Percentiles rank a stretch among this genome's conserved stretches.
Conservation (phyloP, 768 basidiomycete genomes). For the Hemileccinum rubropunctum region DNA sequence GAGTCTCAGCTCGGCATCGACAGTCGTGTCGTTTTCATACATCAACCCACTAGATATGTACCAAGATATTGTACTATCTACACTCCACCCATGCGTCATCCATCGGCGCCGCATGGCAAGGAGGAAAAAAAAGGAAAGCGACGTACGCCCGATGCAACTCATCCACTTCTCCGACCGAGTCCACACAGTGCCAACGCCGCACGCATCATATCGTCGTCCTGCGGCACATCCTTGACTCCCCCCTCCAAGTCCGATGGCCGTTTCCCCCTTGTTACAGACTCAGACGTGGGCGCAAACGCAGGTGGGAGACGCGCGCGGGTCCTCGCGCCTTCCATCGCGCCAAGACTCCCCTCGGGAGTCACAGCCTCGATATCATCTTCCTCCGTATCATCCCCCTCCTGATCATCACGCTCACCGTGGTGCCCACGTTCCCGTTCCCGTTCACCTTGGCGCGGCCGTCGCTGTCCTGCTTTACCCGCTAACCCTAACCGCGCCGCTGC, state of each 20-base stretch:
- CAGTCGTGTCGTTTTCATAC: neutral
- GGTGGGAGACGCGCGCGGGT: slow-evolving; percentile 4
- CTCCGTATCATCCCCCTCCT: slow-evolving; percentile 51
- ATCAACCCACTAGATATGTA: slow-evolving; percentile 6
- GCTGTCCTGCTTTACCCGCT: slow-evolving; percentile 41
- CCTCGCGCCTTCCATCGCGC: slow-evolving; percentile 36
- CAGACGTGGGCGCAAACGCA: neutral
- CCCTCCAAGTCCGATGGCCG: neutral
- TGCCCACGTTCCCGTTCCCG: neutral
- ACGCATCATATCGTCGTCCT: slow-evolving; percentile 68
- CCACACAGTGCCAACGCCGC: slow-evolving; percentile 69
- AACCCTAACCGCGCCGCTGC: slow-evolving; percentile 48
- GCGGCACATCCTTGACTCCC: slow-evolving; percentile 20
- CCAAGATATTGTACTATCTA: slow-evolving; percentile 12
- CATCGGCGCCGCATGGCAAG: neutral
- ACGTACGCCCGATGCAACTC: neutral
- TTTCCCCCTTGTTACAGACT: neutral
- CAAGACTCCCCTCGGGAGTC: slow-evolving; percentile 56
- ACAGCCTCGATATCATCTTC: slow-evolving; percentile 64
- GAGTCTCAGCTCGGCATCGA: too few species aligned
- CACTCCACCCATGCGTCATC: neutral
- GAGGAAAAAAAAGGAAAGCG: neutral
- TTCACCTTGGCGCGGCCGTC: slow-evolving; percentile 1
- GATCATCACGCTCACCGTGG: slow-evolving; percentile 10
- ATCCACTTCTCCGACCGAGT: slow-evolving; percentile 31